A percentile compares a stretch with the other conserved stretches of the same genome.
These are phyloP conservation scores for Plectranthus barbatus DNA, from an alignment of 257 asterid species.

Conservation along the genomic window DNA sequence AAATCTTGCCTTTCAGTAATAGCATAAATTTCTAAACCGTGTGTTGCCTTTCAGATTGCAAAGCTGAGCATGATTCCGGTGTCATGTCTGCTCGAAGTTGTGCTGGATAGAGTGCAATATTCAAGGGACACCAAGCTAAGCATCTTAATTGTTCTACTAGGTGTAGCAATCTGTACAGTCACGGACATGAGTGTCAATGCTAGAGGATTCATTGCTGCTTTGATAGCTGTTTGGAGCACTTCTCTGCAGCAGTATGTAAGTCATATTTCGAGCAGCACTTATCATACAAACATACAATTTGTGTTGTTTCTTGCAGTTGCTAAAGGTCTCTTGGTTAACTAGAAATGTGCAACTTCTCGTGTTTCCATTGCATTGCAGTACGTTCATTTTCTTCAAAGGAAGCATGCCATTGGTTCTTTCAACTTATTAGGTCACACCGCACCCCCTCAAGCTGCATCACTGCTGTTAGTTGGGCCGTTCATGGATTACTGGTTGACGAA, in stretches of 20 bases:
- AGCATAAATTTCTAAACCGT: not conserved
- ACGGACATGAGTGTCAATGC: slow-evolving; percentile 88
- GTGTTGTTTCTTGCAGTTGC: not conserved
- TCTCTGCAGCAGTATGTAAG: slow-evolving; percentile 95
- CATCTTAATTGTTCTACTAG: slow-evolving; percentile 71
- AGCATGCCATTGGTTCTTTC: slow-evolving; percentile 75
- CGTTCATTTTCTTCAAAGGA: slow-evolving; percentile 68
- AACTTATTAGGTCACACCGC: slow-evolving; percentile 80
- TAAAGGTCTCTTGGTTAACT: not conserved
- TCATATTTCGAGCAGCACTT: too few relatives aligned
- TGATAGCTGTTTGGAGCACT: slow-evolving; percentile 92
- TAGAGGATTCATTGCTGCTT: slow-evolving; percentile 87
- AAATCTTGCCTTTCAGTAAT: not conserved
- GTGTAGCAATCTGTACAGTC: slow-evolving; percentile 94
- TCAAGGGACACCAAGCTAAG: slow-evolving; percentile 96
- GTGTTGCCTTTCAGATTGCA: slow-evolving; percentile 59
- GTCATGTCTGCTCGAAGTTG: slow-evolving; percentile 81
- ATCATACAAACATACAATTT: not conserved
- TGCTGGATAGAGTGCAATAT: slow-evolving; percentile 64
- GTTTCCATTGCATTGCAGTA: slow-evolving; percentile 35
- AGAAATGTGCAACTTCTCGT: slow-evolving; percentile 7
- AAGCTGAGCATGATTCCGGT: slow-evolving; percentile 95
- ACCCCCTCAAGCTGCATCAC: slow-evolving; percentile 70
- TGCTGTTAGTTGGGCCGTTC: slow-evolving; percentile 58
- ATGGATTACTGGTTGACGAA: slow-evolving; percentile 63